Evolutionary conservation across 495 filamentous ascomycete species (phyloP).

Genomic region (Xylaria sp.): DNA sequence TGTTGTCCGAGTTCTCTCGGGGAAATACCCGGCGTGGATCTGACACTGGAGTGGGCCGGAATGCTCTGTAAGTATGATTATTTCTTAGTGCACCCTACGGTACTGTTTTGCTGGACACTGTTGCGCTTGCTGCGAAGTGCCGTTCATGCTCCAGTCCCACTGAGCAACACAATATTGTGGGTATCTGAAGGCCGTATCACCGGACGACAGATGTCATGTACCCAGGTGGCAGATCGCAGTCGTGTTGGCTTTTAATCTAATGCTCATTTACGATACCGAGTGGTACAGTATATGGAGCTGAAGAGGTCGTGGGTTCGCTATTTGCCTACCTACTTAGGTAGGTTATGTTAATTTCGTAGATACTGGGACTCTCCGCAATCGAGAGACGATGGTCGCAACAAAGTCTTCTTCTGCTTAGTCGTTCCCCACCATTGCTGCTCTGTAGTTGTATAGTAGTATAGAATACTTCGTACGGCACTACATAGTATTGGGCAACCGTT

Average conservation of each 20-base stretch:
- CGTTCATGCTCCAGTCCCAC: not conserved
- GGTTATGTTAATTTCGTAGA: not conserved
- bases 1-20: conserved; percentile 2
- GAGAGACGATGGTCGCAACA: not conserved
- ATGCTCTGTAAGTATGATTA: not conserved
- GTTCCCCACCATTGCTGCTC: conserved; percentile 3
- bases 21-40: not conserved
- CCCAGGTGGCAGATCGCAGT: not conserved
- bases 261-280: not conserved
- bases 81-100: not conserved
- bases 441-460: too few species aligned
- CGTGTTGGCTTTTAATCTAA: not conserved
- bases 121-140: not conserved
- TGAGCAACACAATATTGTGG: not conserved
- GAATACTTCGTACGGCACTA: not conserved
- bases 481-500: conserved; percentile 13
- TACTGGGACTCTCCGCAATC: not conserved
- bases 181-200: not conserved
- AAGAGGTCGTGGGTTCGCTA: not conserved
- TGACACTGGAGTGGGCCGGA: conserved; percentile 5
- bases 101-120: not conserved
- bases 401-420: not conserved
- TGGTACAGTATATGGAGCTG: not conserved
- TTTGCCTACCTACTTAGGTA: too few species aligned
- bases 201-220: not conserved